Percentiles rank a stretch among this genome's conserved stretches.
Evolutionary conservation across 176 grass and related monocot genomes (phyloP).

Genomic region (Eragrostis nindensis): DNA sequence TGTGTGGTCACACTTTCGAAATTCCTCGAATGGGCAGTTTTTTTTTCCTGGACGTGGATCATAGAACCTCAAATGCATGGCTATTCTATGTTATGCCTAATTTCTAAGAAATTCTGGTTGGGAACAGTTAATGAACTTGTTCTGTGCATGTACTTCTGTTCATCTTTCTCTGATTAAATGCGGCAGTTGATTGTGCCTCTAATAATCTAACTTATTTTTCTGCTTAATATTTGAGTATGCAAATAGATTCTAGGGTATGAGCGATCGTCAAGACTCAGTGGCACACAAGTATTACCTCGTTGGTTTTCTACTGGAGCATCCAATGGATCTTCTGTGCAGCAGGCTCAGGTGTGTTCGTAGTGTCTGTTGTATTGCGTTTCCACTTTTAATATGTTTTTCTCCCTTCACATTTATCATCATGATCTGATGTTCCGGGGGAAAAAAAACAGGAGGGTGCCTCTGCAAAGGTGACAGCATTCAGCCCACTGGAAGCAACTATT

Average conservation of each 20-base stretch:
- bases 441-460: slow-evolving; percentile 30
- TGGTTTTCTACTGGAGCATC: slow-evolving; percentile 55
- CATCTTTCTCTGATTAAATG: slow-evolving; percentile 6
- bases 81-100: background rate
- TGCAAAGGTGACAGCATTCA: slow-evolving; percentile 64
- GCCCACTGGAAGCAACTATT: slow-evolving; percentile 61
- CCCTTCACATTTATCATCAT: background rate
- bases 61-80: background rate
- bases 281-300: slow-evolving; percentile 38
- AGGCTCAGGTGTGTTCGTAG: background rate
- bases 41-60: background rate
- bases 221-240: slow-evolving; percentile 11
- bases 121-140: background rate
- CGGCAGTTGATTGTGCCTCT: background rate
- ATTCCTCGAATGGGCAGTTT: background rate
- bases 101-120: background rate
- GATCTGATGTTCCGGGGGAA: slow-evolving; percentile 27
- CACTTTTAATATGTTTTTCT: background rate
- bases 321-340: slow-evolving; percentile 35
- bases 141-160: background rate
- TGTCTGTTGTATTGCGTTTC: background rate
- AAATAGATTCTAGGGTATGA: slow-evolving; percentile 57
- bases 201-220: background rate
- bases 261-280: slow-evolving; percentile 31
- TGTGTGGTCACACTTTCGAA: background rate